These are phyloP conservation scores for Candida yuanshanica DNA, from an alignment of 805 yeast genomes.

Conservation along the genomic window DNA sequence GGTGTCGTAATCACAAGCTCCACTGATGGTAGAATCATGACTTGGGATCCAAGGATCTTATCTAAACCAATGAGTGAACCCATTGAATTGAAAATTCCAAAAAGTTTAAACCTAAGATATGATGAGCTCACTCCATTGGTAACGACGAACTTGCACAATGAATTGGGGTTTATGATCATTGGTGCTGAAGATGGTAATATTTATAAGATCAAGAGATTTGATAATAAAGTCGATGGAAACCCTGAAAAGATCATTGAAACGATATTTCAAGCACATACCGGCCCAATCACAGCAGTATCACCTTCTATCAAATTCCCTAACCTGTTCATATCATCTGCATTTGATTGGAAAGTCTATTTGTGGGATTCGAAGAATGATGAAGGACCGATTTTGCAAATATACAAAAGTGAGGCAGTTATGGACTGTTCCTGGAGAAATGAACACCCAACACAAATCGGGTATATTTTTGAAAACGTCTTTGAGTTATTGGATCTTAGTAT, in stretches of 20 bases:
- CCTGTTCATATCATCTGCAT: constrained; percentile 24
- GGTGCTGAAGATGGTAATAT: constrained; percentile 31
- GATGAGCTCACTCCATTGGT: constrained; percentile 28
- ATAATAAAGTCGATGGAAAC: constrained; percentile 12
- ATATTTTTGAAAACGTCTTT: constrained; percentile 24
- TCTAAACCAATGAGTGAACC: constrained; percentile 20
- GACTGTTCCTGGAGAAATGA: constrained; percentile 24
- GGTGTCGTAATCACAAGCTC: constrained; percentile 23
- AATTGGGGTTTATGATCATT: constrained; percentile 20
- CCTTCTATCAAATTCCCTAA: constrained; percentile 14
- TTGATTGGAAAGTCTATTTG: constrained; percentile 27
- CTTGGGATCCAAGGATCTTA: constrained; percentile 26
- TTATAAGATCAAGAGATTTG: constrained; percentile 24
- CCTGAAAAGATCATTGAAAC: constrained; percentile 12
- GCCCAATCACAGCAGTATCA: constrained; percentile 22
- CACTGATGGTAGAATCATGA: constrained; percentile 27
- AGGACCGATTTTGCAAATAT: constrained; percentile 18
- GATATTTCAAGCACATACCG: constrained; percentile 21
- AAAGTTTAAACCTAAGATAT: constrained; percentile 15
- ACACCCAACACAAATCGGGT: constrained; percentile 24
- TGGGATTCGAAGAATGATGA: constrained; percentile 20
- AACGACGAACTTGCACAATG: constrained; percentile 13
- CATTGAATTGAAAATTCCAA: constrained; percentile 21
- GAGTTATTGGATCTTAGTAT: constrained; percentile 28
- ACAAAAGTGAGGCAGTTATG: constrained; percentile 23